These are phyloP conservation scores for Moesziomyces sp. DNA, from an alignment of 1,284 basidiomycete species.

Conservation along the genomic window DNA sequence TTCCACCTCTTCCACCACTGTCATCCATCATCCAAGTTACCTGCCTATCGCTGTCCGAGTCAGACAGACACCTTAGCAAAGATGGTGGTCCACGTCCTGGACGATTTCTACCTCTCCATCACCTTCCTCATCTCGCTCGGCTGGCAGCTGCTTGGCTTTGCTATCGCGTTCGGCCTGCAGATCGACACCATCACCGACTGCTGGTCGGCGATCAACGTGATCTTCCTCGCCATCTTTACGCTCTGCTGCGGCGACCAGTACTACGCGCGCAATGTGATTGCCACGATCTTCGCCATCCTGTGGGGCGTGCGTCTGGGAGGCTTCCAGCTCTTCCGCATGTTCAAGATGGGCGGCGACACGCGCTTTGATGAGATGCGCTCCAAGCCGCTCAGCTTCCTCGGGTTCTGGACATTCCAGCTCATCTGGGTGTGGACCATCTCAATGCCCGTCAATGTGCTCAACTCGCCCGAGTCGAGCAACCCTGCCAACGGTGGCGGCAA, in stretches of 20 bases:
- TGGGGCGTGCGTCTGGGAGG: conserved; percentile 62
- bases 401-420: conserved; percentile 56
- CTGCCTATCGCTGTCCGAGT: too few relatives aligned
- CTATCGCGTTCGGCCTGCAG: conserved; percentile 69
- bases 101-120: conserved; percentile 76
- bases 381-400: conserved; percentile 46
- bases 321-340: conserved; percentile 63
- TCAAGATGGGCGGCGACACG: conserved; percentile 64
- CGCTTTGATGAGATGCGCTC: conserved; percentile 65
- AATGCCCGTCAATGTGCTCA: conserved; percentile 57
- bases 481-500: conserved; percentile 40
- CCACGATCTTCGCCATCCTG: conserved; percentile 73
- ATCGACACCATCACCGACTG: conserved; percentile 65
- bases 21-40: background rate
- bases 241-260: conserved; percentile 69
- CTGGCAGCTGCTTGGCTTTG: conserved; percentile 77
- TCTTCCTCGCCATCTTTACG: conserved; percentile 67
- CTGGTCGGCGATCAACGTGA: conserved; percentile 59
- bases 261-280: conserved; percentile 73
- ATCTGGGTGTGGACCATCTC: conserved; percentile 61
- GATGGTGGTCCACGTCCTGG: conserved; percentile 69
- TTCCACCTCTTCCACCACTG: background rate
- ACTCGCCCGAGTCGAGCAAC: conserved; percentile 52
- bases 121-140: conserved; percentile 76
- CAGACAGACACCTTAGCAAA: background rate